A percentile compares a stretch with the other conserved stretches of the same genome.
phyloP scores from a whole-genome alignment of 345 rosid genomes.

The Citrus medica region DNA sequence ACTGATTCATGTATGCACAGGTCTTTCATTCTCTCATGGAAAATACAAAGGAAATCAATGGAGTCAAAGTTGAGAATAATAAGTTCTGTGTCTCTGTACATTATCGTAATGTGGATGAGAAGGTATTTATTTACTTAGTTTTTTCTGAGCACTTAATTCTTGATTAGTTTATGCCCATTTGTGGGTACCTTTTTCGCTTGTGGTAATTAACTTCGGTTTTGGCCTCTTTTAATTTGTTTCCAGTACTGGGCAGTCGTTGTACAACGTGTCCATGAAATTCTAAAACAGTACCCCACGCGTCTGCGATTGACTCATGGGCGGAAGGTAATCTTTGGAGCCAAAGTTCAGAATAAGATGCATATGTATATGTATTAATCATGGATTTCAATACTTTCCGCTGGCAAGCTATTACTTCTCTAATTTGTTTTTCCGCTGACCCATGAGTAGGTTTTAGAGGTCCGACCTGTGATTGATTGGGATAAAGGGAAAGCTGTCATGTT shows the following conservation, averaged over 20 bases:
- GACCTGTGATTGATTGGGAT: constrained; percentile 92
- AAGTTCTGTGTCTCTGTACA: constrained; percentile 94
- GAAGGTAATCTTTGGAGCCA: constrained; percentile 43
- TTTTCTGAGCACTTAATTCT: background rate
- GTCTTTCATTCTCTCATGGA: constrained; percentile 59
- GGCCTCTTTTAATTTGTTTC: constrained; percentile 5
- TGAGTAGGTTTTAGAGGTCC: constrained; percentile 81
- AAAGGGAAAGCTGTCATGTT: constrained; percentile 93
- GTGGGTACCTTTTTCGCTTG: background rate
- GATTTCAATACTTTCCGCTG: background rate
- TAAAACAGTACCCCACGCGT: constrained; percentile 44
- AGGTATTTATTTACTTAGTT: constrained; percentile 27
- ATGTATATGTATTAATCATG: background rate
- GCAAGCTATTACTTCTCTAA: background rate
- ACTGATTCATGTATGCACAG: constrained; percentile 37
- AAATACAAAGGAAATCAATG: constrained; percentile 57
- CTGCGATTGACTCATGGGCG: constrained; percentile 71
- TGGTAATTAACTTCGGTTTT: background rate
- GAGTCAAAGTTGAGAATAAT: constrained; percentile 79
- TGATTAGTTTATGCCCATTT: background rate
- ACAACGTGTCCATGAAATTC: constrained; percentile 49
- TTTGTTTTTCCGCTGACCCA: background rate
- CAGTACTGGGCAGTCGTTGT: constrained; percentile 63
- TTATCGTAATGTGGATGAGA: constrained; percentile 84
- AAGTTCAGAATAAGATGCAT: background rate